Base-by-base conservation (phyloP, 2,329 filamentous ascomycete genomes). In the Fusarium drepaniforme region DNA sequence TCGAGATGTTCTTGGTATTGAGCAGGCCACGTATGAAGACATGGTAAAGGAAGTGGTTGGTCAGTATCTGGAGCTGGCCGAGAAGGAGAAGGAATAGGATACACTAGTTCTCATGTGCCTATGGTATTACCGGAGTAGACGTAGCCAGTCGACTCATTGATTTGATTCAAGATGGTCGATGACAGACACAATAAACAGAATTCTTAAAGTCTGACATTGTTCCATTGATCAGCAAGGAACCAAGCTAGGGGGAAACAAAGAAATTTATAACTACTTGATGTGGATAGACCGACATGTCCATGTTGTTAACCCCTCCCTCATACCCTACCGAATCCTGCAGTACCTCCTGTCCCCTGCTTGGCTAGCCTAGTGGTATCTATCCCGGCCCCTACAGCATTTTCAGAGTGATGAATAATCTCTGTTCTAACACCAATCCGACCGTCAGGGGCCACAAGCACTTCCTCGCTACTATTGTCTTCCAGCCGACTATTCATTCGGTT, bases 391-490 rank as follows among this genome's bases (percentile, higher is more conserved):
- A 53, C 1, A 33, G 4, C 11, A 15, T 30, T 33, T 33, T 53
- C 49, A 30, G 49, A 53, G 28, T 9, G 49, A 53, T 53, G 49
- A 0, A 33, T 5, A 23, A 74, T 75, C 42, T 74, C 72, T 1
- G 72, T 74, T 58, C 70, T 67, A 3, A 74, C 72, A 23, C 69
- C 72, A n/a, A 74, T 74, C 2, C 73, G 59, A 0, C 72, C 72
- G 5, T 13, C 51, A 0, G 72, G 66, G 30, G 72, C 69, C 1
- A 74, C 72, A 6, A 74, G 25, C 0, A 40, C 68, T 18, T 74
- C 72, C 12, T 74, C 72, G 4, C 72, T 74, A 1, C 72, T 74
- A 1, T 75, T 75, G 2, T 73, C 57, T 0, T 59, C 65, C 1
- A 75, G 7, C 0, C 68, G 61, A 25, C 64, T 75, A 11, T 75